Evolutionary conservation across 345 rosid genomes (phyloP).

Genomic region (Populus ilicifolia): DNA sequence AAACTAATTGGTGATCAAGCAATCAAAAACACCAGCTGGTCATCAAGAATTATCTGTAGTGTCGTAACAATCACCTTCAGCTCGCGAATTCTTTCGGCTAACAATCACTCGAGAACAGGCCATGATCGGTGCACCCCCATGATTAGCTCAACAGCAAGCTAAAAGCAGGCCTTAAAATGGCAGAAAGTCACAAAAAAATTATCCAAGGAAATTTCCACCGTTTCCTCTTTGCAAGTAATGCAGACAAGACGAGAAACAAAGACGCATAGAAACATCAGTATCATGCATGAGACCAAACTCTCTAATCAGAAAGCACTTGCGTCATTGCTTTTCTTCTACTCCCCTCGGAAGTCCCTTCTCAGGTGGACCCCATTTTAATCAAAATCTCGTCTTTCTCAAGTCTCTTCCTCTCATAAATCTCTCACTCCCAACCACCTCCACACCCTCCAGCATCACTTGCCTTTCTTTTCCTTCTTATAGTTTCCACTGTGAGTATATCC

Average conservation of each 20-base stretch:
- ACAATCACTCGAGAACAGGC: background rate
- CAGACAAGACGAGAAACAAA: background rate
- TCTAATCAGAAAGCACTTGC: background rate
- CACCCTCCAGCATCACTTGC: background rate
- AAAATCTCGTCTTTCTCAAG: conserved; percentile 52
- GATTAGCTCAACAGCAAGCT: no score
- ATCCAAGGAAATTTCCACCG: background rate
- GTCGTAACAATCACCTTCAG: background rate
- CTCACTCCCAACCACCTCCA: conserved; percentile 15
- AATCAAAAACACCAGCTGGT: background rate
- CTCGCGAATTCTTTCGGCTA: background rate
- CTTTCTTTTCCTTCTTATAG: background rate
- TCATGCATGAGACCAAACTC: background rate
- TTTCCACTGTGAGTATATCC: conserved; percentile 7
- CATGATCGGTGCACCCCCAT: background rate
- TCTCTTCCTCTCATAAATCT: conserved; percentile 41
- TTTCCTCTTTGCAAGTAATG: background rate
- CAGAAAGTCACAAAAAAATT: background rate
- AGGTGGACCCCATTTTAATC: conserved; percentile 43
- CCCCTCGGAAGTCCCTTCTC: background rate
- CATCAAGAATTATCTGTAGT: background rate
- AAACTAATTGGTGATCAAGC: background rate
- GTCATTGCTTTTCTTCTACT: conserved; percentile 30
- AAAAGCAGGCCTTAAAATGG: background rate
- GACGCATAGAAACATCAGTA: background rate